Evolutionary conservation across 768 basidiomycete genomes (phyloP), one percentile per base, ranked within the genome.

Genomic region (Mycena vulgaris): DNA sequence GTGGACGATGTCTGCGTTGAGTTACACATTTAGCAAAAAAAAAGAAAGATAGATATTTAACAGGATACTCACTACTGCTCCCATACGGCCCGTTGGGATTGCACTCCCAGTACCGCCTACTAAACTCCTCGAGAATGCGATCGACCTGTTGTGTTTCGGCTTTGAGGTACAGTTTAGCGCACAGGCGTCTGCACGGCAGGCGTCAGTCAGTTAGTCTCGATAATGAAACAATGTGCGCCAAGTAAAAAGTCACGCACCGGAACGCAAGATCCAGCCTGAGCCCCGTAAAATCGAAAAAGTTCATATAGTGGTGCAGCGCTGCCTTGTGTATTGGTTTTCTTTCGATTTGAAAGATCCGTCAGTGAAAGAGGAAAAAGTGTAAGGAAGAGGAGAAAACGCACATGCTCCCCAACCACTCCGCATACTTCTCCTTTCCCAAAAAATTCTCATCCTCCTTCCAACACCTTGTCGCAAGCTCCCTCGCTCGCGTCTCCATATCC

Each of bases 81-180:
- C 95, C 95, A 77, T 93, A 97, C n/a, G 94, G 74, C 27, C 89
- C 88, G 1, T 83, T 83, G 0, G 94, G 93, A 78, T 99, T 99
- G 78, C 95, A 96, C 49, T 96, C 92, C 89, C 92, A 98, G 79
- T 95, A 99, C 11, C 95, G 90, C 42, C 90, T 84, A 75, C 95
- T 95, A 75, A 99, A 98, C 71, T 91, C 92, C 68, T 95, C 96
- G 8, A 99, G 86, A 70, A 99, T 98, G 47, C 98, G 92, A 79
- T 99, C 98, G 48, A 99, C 93, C 82, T 99, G 97, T 77, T 99
- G 98, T 0, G 97, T 97, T 80, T 99, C 98, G 2, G 92, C 98
- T 80, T 96, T 97, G 68, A 99, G 88, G 79, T 89, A 98, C 2
- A 99, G 87, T 79, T 97, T 98, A 14, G 92, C 91, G 78, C 97